Evolutionary conservation across 352 stramenopile genomes (phyloP).

Genomic region (Phytophthora foliorum): DNA sequence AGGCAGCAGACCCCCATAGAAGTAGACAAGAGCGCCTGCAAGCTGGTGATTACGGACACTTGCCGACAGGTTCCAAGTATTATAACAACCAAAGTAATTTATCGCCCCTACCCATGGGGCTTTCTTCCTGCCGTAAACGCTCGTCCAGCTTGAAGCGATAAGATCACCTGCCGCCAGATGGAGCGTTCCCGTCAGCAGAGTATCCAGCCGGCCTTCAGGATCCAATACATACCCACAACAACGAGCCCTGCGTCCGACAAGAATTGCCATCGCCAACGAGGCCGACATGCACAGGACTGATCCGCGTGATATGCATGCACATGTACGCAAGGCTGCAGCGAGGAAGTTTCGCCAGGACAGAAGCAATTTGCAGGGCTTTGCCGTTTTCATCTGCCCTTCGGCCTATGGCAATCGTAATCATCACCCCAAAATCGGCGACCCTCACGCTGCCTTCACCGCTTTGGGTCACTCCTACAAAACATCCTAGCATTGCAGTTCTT

Average conservation of each 20-base stretch:
- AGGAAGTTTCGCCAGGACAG: constrained; percentile 15
- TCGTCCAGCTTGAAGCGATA: neutral
- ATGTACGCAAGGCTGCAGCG: neutral
- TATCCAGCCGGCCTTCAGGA: constrained; percentile 14
- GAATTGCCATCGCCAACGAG: neutral
- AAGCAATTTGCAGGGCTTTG: constrained; percentile 11
- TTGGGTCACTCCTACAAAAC: no score
- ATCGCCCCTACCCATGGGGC: constrained; percentile 10
- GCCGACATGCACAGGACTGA: neutral
- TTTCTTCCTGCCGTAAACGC: constrained; percentile 31
- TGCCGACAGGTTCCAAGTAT: constrained; percentile 3
- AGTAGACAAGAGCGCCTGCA: constrained; percentile 1
- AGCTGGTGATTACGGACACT: constrained; percentile 16
- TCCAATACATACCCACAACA: constrained; percentile 10
- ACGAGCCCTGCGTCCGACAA: neutral
- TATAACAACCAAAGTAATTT: constrained; percentile 33
- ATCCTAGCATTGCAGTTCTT: no score
- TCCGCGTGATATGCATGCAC: neutral
- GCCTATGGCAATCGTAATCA: no score
- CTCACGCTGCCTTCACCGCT: no score
- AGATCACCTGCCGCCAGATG: constrained; percentile 2
- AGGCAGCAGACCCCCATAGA: constrained; percentile 25
- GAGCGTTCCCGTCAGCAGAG: constrained; percentile 20
- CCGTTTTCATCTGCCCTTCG: no score
- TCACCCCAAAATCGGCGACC: no score